Evolutionary conservation across 1,139 yeast genomes (phyloP).

Genomic region (Pneumocystis canis): DNA sequence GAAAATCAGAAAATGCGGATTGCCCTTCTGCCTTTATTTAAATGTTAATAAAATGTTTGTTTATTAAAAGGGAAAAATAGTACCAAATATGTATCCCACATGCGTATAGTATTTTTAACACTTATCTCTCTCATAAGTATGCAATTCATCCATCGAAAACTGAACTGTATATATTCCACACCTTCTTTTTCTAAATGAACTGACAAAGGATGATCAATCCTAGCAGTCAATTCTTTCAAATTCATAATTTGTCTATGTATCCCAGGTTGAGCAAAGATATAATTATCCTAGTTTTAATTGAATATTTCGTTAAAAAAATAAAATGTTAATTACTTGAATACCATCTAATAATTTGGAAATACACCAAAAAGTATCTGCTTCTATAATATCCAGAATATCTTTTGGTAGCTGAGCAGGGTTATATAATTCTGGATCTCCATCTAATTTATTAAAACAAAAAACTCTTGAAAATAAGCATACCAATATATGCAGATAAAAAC

Average conservation of each 20-base stretch:
- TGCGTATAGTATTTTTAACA: constrained; percentile 62
- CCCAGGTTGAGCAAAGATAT: constrained; percentile 96
- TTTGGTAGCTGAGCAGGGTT: constrained; percentile 53
- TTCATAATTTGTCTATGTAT: constrained; percentile 80
- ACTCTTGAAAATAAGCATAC: not conserved
- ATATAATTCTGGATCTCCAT: constrained; percentile 35
- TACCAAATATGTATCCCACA: constrained; percentile 89
- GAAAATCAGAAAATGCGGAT: constrained; percentile 74
- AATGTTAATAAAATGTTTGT: not conserved
- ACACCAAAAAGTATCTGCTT: constrained; percentile 97
- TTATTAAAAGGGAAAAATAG: not conserved
- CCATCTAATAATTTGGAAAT: constrained; percentile 77
- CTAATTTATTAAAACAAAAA: constrained; percentile 13
- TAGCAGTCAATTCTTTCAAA: constrained; percentile 55
- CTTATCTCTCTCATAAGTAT: constrained; percentile 83
- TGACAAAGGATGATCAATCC: constrained; percentile 63
- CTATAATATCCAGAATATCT: constrained; percentile 45
- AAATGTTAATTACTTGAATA: constrained; percentile 26
- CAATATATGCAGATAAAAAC: constrained; percentile 53
- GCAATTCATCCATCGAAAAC: constrained; percentile 99
- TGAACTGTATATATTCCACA: constrained; percentile 82
- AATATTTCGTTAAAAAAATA: not conserved
- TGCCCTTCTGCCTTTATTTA: constrained; percentile 50
- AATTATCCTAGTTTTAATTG: constrained; percentile 54
- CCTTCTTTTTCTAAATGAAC: constrained; percentile 66